Evolutionary conservation across 2,329 filamentous ascomycete species (phyloP).

Genomic region (Ceratocystis alfenasii): DNA sequence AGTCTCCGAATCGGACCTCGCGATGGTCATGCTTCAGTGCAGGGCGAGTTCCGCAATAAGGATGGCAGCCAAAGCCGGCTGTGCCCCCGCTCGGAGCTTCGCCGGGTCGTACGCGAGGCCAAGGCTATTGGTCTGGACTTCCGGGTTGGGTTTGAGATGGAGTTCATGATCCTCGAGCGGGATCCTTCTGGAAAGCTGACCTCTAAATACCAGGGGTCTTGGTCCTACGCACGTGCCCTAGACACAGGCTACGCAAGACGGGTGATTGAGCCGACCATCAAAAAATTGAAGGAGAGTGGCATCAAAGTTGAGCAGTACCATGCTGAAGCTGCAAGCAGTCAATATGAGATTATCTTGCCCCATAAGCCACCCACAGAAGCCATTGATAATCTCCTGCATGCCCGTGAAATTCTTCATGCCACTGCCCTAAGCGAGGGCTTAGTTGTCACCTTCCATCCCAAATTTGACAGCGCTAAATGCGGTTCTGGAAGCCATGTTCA

Average conservation of each 20-base stretch:
- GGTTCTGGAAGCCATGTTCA: conserved; percentile 61
- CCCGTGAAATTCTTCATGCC: conserved; percentile 55
- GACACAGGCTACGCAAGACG: conserved; percentile 32
- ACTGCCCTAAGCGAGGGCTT: conserved; percentile 51
- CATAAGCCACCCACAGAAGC: conserved; percentile 51
- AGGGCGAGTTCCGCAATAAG: conserved; percentile 52
- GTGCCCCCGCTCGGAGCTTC: conserved; percentile 56
- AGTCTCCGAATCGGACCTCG: conserved; percentile 49
- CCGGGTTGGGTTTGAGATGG: conserved; percentile 68
- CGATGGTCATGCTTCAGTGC: conserved; percentile 51
- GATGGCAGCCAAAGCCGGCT: conserved; percentile 39
- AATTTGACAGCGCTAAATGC: conserved; percentile 45
- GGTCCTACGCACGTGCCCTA: conserved; percentile 22
- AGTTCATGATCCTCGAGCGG: conserved; percentile 30
- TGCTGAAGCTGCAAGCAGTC: conserved; percentile 58
- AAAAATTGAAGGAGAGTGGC: conserved; percentile 45
- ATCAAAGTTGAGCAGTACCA: conserved; percentile 64
- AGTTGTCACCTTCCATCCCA: conserved; percentile 61
- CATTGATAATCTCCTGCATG: conserved; percentile 58
- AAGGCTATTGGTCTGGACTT: conserved; percentile 34
- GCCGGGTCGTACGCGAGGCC: conserved; percentile 42
- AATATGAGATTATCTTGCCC: conserved; percentile 66
- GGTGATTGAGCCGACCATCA: conserved; percentile 54
- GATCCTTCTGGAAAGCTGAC: conserved; percentile 36
- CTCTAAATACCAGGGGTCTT: conserved; percentile 48